These are phyloP conservation scores for Sclerotiophoma versabilis DNA, from an alignment of 2,329 filamentous ascomycete species.

Conservation along the genomic window DNA sequence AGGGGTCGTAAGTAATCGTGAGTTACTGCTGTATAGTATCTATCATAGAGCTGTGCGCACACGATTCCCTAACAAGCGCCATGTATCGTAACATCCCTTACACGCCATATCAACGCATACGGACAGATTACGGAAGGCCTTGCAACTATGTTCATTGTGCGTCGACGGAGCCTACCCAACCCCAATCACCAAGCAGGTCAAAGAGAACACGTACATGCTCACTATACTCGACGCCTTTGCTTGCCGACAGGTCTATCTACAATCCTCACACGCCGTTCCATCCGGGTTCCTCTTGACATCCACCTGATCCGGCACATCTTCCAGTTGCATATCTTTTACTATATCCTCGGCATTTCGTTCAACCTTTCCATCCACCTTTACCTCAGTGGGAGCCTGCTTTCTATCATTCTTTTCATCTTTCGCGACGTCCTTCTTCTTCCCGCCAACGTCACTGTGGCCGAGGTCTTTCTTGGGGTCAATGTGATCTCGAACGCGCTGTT, in stretches of 20 bases:
- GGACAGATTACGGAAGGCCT: too few species aligned
- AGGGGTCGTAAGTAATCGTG: too few species aligned
- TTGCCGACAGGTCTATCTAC: constrained; percentile 26
- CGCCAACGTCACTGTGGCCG: constrained; percentile 68
- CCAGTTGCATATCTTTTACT: constrained; percentile 1
- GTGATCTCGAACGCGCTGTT: constrained; percentile 81
- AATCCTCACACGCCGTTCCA: constrained; percentile 49
- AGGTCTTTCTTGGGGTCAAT: constrained; percentile 80
- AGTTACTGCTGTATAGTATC: too few species aligned
- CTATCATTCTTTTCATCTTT: constrained; percentile 19
- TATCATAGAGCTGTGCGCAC: too few species aligned
- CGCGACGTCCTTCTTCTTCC: constrained; percentile 43
- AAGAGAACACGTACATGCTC: neutral
- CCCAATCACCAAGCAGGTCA: too few species aligned
- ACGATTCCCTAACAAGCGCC: too few species aligned
- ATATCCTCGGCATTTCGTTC: constrained; percentile 7
- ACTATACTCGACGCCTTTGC: too few species aligned
- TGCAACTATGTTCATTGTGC: too few species aligned
- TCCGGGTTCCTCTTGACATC: constrained; percentile 43
- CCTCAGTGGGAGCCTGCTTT: neutral
- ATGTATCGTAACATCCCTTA: too few species aligned
- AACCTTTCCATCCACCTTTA: neutral
- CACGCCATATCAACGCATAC: too few species aligned
- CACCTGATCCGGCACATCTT: neutral
- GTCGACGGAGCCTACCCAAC: too few species aligned